These are phyloP conservation scores for Yamadazyma trypodendri DNA, from an alignment of 1,139 yeast genomes.

Conservation along the genomic window DNA sequence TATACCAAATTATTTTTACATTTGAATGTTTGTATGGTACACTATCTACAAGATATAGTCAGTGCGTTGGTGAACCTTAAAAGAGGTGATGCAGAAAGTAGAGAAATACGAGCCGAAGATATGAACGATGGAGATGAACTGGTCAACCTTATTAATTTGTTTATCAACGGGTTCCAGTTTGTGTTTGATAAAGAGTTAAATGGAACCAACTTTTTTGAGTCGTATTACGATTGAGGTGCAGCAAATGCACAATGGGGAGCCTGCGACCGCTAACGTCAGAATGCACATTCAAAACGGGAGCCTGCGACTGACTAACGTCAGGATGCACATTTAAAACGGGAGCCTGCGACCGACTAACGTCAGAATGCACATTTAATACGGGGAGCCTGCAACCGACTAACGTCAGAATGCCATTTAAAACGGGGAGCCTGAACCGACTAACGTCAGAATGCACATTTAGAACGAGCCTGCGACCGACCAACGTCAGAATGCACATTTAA, in stretches of 20 bases:
- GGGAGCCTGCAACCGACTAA: too few species aligned
- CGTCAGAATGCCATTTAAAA: too few species aligned
- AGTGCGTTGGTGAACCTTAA: constrained; percentile 31
- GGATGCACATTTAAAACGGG: too few species aligned
- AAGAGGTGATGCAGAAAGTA: constrained; percentile 44
- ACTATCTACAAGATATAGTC: constrained; percentile 34
- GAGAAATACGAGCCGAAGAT: constrained; percentile 28
- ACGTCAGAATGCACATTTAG: too few species aligned
- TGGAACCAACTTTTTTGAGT: constrained; percentile 40
- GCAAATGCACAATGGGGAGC: too few species aligned
- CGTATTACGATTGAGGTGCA: constrained; percentile 24
- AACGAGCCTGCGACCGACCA: too few species aligned
- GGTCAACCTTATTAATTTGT: constrained; percentile 26
- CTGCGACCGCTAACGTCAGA: too few species aligned
- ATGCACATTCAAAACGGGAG: too few species aligned
- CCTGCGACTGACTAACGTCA: neutral
- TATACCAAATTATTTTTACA: constrained; percentile 19
- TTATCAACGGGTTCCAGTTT: constrained; percentile 37
- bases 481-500: too few species aligned
- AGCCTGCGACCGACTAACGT: too few species aligned
- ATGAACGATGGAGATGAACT: constrained; percentile 31
- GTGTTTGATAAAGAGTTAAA: constrained; percentile 39
- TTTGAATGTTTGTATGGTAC: constrained; percentile 25
- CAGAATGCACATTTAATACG: too few species aligned
- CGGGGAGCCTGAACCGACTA: too few species aligned